These are phyloP conservation scores for Carex kokanica DNA, from an alignment of 176 grass and related monocot species.

Conservation along the genomic window DNA sequence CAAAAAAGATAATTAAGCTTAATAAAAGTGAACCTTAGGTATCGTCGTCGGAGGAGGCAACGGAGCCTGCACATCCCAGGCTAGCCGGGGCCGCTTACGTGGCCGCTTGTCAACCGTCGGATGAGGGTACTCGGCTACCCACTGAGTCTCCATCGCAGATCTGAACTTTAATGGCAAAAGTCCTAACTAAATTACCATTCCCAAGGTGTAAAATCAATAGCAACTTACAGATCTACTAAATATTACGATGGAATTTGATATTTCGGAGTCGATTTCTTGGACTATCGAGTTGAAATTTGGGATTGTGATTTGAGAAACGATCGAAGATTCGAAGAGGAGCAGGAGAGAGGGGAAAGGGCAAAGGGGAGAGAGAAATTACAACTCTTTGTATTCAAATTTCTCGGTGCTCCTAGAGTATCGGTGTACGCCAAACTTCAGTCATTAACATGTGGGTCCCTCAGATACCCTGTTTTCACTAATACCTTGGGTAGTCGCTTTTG, in stretches of 20 bases:
- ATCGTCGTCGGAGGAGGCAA: slow-evolving; percentile 48
- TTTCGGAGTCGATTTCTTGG: not conserved
- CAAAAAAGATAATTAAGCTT: not conserved
- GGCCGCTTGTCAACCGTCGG: slow-evolving; percentile 63
- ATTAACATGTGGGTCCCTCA: not conserved
- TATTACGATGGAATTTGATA: not conserved
- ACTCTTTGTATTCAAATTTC: not conserved
- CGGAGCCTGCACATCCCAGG: slow-evolving; percentile 64
- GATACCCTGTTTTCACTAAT: not conserved
- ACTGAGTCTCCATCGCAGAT: slow-evolving; percentile 75
- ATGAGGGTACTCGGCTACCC: slow-evolving; percentile 75
- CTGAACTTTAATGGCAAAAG: not conserved
- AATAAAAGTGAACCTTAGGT: slow-evolving; percentile 20
- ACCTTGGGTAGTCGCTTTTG: not conserved
- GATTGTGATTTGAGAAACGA: slow-evolving; percentile 16
- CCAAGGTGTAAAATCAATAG: not conserved
- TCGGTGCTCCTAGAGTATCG: not conserved
- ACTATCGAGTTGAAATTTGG: not conserved
- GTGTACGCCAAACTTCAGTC: not conserved
- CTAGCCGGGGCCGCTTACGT: slow-evolving; percentile 65
- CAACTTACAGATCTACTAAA: not conserved
- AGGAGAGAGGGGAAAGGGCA: slow-evolving; percentile 8
- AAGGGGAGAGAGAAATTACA: not conserved
- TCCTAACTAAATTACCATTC: not conserved
- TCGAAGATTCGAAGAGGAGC: not conserved